These are phyloP conservation scores for Colletotrichum graminicola DNA, from an alignment of 2,329 filamentous ascomycete genomes.

Conservation along the genomic window DNA sequence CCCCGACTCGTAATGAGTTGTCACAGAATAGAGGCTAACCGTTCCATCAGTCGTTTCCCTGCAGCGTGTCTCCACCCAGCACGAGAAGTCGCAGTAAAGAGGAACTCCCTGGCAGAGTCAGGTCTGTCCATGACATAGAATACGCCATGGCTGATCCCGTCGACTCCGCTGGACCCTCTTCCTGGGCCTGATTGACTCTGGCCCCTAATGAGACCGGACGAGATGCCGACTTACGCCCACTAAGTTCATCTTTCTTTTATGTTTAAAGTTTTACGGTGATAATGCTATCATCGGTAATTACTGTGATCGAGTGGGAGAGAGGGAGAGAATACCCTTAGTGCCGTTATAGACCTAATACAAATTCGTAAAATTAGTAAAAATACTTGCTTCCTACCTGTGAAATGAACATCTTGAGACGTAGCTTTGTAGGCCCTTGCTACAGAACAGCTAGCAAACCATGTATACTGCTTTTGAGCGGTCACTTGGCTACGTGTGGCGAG, in stretches of 20 bases:
- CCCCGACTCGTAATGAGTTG: slow-evolving; percentile 16
- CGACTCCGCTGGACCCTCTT: slow-evolving; percentile 27
- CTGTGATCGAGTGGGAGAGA: slow-evolving; percentile 31
- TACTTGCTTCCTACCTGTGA: background rate
- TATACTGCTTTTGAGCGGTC: background rate
- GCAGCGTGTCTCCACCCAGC: slow-evolving; percentile 90
- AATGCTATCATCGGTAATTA: slow-evolving; percentile 42
- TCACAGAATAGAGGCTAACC: slow-evolving; percentile 59
- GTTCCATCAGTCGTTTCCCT: slow-evolving; percentile 79
- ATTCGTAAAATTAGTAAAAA: slow-evolving; percentile 36
- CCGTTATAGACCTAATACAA: slow-evolving; percentile 41
- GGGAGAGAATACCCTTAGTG: slow-evolving; percentile 39
- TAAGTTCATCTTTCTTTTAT: slow-evolving; percentile 36
- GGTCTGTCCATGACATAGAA: slow-evolving; percentile 7
- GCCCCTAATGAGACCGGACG: slow-evolving; percentile 38
- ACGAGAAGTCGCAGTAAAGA: slow-evolving; percentile 84
- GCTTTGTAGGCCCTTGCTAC: background rate
- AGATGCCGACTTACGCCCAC: slow-evolving; percentile 23
- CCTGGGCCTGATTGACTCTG: slow-evolving; percentile 34
- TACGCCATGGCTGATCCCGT: background rate
- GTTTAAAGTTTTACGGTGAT: slow-evolving; percentile 43
- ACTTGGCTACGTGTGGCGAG: background rate
- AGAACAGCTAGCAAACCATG: fast-evolving
- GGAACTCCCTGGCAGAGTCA: slow-evolving; percentile 19
- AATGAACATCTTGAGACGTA: background rate